phyloP scores from a whole-genome alignment of 495 filamentous ascomycete species.

The Clohesyomyces aquaticus region DNA sequence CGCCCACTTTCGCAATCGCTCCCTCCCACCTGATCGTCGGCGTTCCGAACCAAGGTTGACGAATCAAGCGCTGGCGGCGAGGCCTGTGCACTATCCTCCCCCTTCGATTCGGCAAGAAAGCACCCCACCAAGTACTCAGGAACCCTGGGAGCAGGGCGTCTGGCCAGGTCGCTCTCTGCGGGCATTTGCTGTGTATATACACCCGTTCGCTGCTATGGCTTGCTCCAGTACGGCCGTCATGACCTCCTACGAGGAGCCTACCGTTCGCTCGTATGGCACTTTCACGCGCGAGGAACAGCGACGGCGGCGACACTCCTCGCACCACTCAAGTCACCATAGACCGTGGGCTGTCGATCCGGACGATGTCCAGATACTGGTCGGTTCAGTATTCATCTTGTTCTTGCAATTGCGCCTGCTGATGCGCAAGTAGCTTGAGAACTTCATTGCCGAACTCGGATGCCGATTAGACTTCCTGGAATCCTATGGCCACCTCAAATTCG shows the following conservation, averaged over 20 bases:
- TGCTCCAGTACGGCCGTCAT: slow-evolving; percentile 37
- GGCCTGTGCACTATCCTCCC: slow-evolving; percentile 6
- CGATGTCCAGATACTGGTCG: slow-evolving; percentile 39
- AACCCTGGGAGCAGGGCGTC: background rate
- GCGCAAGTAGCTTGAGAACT: slow-evolving; percentile 45
- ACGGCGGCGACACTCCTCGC: slow-evolving; percentile 38
- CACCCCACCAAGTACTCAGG: slow-evolving; percentile 1
- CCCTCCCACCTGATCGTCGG: background rate
- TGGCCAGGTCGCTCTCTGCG: background rate
- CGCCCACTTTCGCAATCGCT: slow-evolving; percentile 15
- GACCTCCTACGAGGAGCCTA: slow-evolving; percentile 36
- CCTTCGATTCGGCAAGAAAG: slow-evolving; percentile 8
- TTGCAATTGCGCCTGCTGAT: slow-evolving; percentile 9
- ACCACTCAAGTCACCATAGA: slow-evolving; percentile 29
- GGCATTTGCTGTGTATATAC: too few relatives aligned
- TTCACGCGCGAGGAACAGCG: slow-evolving; percentile 18
- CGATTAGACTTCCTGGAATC: slow-evolving; percentile 86
- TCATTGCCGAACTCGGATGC: slow-evolving; percentile 84
- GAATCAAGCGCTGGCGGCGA: slow-evolving; percentile 16
- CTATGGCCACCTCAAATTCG: slow-evolving; percentile 81
- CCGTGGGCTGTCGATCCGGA: slow-evolving; percentile 36
- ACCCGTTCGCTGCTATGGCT: slow-evolving; percentile 26
- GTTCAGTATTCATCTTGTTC: background rate
- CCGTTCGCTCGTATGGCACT: slow-evolving; percentile 29
- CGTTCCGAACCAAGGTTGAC: slow-evolving; percentile 3